Percentiles rank a stretch among this genome's conserved stretches.
Evolutionary conservation across 2,329 filamentous ascomycete species (phyloP).

Genomic region (Zymoseptoria brevis): DNA sequence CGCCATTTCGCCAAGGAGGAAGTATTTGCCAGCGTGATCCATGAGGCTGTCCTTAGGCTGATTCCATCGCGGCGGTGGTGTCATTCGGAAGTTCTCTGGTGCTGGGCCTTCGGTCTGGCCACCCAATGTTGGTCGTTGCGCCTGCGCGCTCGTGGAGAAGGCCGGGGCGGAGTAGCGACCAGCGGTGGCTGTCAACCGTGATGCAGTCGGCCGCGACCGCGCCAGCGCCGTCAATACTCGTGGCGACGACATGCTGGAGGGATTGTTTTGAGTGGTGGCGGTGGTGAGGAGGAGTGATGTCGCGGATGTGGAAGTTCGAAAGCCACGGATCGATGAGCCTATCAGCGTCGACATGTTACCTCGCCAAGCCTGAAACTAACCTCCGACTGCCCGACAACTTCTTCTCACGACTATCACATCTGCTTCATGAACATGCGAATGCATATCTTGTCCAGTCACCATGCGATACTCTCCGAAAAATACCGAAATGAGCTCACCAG

Average conservation of each 20-base stretch:
- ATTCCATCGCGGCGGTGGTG: slow-evolving; percentile 68
- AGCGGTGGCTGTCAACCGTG: slow-evolving; percentile 32
- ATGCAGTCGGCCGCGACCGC: slow-evolving; percentile 36
- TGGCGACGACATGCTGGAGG: slow-evolving; percentile 39
- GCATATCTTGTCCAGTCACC: too few species aligned
- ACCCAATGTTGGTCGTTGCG: slow-evolving; percentile 29
- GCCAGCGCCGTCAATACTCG: slow-evolving; percentile 42
- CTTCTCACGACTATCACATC: background rate
- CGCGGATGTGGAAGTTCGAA: background rate
- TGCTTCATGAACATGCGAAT: background rate
- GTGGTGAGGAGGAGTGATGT: slow-evolving; percentile 14
- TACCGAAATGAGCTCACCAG: too few species aligned
- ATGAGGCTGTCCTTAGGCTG: slow-evolving; percentile 67
- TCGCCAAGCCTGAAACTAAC: background rate
- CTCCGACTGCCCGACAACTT: background rate
- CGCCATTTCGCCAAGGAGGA: slow-evolving; percentile 90
- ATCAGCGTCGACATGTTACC: background rate
- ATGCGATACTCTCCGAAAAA: too few species aligned
- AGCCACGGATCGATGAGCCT: background rate
- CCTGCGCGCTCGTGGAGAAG: slow-evolving; percentile 57
- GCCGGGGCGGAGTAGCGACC: slow-evolving; percentile 42
- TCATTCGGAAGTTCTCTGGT: slow-evolving; percentile 71
- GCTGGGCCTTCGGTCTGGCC: slow-evolving; percentile 68
- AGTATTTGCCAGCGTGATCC: slow-evolving; percentile 85
- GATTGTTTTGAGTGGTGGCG: slow-evolving; percentile 18